Base-by-base conservation (phyloP, 441 rosid genomes). In the Metrosideros polymorpha region DNA sequence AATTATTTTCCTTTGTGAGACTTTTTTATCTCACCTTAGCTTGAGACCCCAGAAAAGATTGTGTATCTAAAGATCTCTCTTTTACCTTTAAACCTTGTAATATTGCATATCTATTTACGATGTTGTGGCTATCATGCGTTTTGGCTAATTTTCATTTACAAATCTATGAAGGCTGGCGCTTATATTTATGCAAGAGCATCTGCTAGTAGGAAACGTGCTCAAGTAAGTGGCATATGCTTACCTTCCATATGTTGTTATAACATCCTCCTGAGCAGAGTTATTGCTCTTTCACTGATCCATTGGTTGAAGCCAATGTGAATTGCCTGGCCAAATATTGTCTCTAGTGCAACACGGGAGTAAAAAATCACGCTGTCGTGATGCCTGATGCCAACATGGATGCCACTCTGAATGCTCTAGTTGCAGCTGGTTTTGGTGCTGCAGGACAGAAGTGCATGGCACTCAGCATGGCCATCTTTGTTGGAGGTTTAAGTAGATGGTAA, bases 341-440 rank as follows among this genome's bases (percentile, higher is more conserved):
- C 82, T 89, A 90, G 92, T 86, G 82, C 87, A 89, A 90, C 89
- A 84, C 85, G 53, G 94, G 95, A 83, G 95, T 90, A 25, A 94
- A 91, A 86, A 93, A 90, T 89, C 91, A 92, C 85, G 94, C 94
- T 29, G 88, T 94, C 63, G 87, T 93, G 89, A 92, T 93, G 95
- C 92, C 95, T 85, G 97, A 94, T 82, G 95, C 95, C 87, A 93
- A 87, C 87, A 61, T 88, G 84, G 95, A 90, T 85, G 93, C 91
- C 66, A 92, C 97, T 86, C 82, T 94, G 90, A 90, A 91, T 90
- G 91, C 93, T 85, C 75, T 94, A 85, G 93, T 89, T 32, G 91
- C 95, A 77, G 90, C 92, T 59, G 92, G 95, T 61, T 93, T 94
- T 90, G 94, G 95, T 85, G 91, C 92, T 86, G 93, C 94, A 55